Base-by-base conservation (phyloP, 352 stramenopile genomes). In the Nothophytophthora sp. region DNA sequence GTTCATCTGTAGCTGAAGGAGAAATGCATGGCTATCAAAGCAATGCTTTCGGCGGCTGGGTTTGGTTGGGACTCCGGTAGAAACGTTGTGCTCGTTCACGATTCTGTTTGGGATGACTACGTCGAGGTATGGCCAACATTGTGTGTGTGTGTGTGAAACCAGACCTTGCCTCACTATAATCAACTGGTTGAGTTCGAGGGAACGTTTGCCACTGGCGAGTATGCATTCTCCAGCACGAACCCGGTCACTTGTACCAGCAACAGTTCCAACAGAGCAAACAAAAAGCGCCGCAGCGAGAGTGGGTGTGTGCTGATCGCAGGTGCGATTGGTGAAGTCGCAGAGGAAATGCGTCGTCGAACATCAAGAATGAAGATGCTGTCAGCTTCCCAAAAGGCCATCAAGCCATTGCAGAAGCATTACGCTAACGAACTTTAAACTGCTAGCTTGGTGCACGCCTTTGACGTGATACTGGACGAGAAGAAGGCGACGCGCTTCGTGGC, bases 401-500 rank as follows among this genome's bases (percentile, higher is more conserved):
- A 32, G 7, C 13, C 40, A n/a, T 23, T 50, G 20, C 29, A 50
- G 33, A 28, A 27, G 19, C 18, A 28, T 29, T 50, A 50, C 43
- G n/a, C 28, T 6, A 28, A 13, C 6, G 18, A 22, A 4, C n/a
- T 50, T 11, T 34, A 33, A 18, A 50, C 30, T 16, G 43, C 39
- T 27, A 27, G 23, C 23, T 25, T 50, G 20, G 43, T 28, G 7
- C 32, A 28, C 20, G 43, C 43, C 12, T 50, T 50, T 40, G 43
- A 50, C 19, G 30, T 60, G 1, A 54, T 60, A 35, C 27, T 60
- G 5, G 42, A 53, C 32, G 51, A 53, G n/a, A 38, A 37, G 11
- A 60, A 52, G 42, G 42, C 42, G 2, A 36, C 6, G 25, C 34
- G 32, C 7, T 49, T 60, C 38, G 13, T 54, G 19, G 53, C 29